phyloP scores from a whole-genome alignment of 345 rosid genomes.

The Salix koriyanagi region DNA sequence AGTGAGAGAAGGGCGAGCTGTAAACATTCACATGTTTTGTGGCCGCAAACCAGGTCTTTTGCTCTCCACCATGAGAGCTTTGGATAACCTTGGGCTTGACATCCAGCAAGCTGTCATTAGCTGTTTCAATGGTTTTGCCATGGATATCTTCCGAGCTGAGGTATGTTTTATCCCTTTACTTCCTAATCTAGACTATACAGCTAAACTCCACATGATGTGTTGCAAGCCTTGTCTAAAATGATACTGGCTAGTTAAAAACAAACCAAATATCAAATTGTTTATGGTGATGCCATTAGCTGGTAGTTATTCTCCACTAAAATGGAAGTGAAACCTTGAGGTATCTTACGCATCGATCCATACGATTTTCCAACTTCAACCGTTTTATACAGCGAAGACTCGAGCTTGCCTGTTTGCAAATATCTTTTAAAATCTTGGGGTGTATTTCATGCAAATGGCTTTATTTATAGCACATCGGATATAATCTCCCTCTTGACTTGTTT shows the following conservation, averaged over 20 bases:
- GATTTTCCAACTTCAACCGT: background rate
- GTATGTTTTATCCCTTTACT: slow-evolving; percentile 27
- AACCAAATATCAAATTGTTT: background rate
- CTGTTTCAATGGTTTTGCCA: slow-evolving; percentile 92
- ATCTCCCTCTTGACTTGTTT: background rate
- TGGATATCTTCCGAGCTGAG: slow-evolving; percentile 99
- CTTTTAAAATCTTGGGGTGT: background rate
- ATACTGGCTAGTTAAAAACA: background rate
- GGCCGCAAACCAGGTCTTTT: slow-evolving; percentile 88
- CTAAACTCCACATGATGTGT: background rate
- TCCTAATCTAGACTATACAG: background rate
- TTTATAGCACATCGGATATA: background rate
- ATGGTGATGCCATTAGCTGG: background rate
- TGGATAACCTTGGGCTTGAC: slow-evolving; percentile 94
- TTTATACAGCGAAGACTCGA: background rate
- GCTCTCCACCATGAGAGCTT: slow-evolving; percentile 87
- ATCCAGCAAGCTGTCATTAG: slow-evolving; percentile 97
- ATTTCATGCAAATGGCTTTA: too few species aligned
- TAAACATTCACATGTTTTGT: slow-evolving; percentile 98
- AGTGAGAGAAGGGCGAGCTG: slow-evolving; percentile 89
- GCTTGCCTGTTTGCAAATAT: background rate
- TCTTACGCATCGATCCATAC: background rate
- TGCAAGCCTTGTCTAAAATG: background rate
- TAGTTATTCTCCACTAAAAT: background rate
- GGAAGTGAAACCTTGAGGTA: background rate